phyloP scores from a whole-genome alignment of 768 basidiomycete genomes.

The Tylopilus sp. region DNA sequence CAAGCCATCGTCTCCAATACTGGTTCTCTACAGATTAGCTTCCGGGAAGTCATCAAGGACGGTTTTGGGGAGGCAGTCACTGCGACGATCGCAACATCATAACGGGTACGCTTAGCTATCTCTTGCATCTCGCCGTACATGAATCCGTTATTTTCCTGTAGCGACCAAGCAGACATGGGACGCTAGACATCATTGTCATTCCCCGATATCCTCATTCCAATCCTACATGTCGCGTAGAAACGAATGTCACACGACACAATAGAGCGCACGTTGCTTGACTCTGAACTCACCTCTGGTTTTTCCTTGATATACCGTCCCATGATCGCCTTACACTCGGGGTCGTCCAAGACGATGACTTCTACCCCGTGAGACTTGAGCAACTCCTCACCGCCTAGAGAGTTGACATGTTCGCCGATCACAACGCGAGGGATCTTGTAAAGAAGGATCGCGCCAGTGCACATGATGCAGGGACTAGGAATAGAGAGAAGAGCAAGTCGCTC shows the following conservation, averaged over 20 bases:
- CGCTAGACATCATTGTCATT: conserved; percentile 16
- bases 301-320: conserved; percentile 56
- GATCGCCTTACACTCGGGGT: conserved; percentile 48
- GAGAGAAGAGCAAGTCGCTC: not conserved
- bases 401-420: conserved; percentile 62
- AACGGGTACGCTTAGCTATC: conserved; percentile 6
- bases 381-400: conserved; percentile 51
- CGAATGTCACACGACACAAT: conserved; percentile 5
- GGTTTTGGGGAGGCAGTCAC: conserved; percentile 33
- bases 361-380: conserved; percentile 51
- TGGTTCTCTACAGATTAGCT: conserved; percentile 36
- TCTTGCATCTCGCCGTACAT: not conserved
- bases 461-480: conserved; percentile 45
- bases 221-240: conserved; percentile 33
- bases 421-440: conserved; percentile 63
- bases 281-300: conserved; percentile 46
- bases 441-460: conserved; percentile 64
- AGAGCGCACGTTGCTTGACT: not conserved
- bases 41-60: conserved; percentile 36
- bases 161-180: conserved; percentile 4
- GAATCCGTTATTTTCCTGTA: not conserved
- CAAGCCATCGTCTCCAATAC: conserved; percentile 33
- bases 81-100: conserved; percentile 24
- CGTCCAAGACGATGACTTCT: conserved; percentile 47
- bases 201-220: conserved; percentile 65